Base-by-base conservation (phyloP, 345 rosid species). In the Microthlaspi erraticum region DNA sequence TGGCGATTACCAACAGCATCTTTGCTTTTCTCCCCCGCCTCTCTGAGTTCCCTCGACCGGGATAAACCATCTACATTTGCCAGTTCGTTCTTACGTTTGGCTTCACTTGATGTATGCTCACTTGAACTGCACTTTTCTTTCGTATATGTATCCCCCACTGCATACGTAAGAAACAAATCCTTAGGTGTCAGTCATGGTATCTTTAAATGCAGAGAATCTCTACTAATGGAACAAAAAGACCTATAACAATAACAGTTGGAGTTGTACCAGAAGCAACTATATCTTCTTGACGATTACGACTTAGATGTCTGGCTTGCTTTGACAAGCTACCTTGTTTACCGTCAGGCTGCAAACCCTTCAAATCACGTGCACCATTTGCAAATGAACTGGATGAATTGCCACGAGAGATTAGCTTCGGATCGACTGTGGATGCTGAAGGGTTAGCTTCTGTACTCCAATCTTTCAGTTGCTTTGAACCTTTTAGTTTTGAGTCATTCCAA, bases 401-500 rank as follows among this genome's bases (percentile, higher is more conserved):
- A 70, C 83, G 83, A 49, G 88, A 77, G 37, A 86, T 58, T 53
- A 71, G 75, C 81, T 84, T 91, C 37, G 82, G 90, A 54, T 86
- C 92, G 68, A 61, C 77, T 80, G 80, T 85, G 31, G 85, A 72
- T 18, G 66, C 73, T 10, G 83, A 77, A 66, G 66, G 73, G 60
- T 70, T 72, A 60, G 87, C 81, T 80, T 64, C 78, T 16, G 76
- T 53, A 60, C 68, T 76, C 50, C 78, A 70, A 32, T 89, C 96
- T 75, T 80, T 86, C 64, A 65, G 75, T 78, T 78, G 90, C 69
- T 81, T 94, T 50, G 80, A 56, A 58, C 79, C 87, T 80, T 84
- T 85, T 70, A 79, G 81, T 81, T 84, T 89, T 60, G 91, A 78
- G 65, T 86, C 96, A 33, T 62, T 68, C 54, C 84, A 65, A 78